Percentiles rank a stretch among this genome's conserved stretches.
These are phyloP conservation scores for Arthrobotrys sinensis DNA, from an alignment of 2,329 filamentous ascomycete species.

Conservation along the genomic window DNA sequence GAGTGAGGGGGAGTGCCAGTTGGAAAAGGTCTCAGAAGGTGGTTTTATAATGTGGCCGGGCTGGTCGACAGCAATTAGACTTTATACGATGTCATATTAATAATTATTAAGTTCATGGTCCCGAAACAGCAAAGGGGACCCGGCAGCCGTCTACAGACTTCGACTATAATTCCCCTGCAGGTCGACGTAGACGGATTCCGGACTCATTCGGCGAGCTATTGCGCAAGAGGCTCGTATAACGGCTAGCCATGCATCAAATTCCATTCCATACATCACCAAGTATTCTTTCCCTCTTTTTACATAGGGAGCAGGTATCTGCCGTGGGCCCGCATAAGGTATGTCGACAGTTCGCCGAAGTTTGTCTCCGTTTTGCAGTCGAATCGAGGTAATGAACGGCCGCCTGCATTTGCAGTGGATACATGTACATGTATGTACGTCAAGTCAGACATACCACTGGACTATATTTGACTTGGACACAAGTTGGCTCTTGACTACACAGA, in stretches of 20 bases:
- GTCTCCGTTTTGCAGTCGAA: not conserved
- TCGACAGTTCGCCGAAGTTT: not conserved
- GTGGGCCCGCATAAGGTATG: no score
- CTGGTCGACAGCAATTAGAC: conserved; percentile 11
- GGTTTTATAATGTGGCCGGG: conserved; percentile 29
- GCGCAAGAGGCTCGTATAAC: conserved; percentile 11
- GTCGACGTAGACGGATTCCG: not conserved
- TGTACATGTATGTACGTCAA: not conserved
- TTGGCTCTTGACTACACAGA: not conserved
- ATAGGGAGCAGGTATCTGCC: no score
- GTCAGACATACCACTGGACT: not conserved
- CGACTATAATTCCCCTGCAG: conserved; percentile 27
- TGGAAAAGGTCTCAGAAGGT: conserved; percentile 10
- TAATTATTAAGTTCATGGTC: conserved; percentile 20
- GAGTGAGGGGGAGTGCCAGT: not conserved
- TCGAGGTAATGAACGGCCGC: not conserved
- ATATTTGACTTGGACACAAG: not conserved
- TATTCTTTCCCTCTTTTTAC: no score
- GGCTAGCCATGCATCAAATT: not conserved
- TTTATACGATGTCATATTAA: conserved; percentile 35
- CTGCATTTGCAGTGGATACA: conserved; percentile 2
- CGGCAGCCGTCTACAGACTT: conserved; percentile 5
- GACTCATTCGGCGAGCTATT: conserved; percentile 17
- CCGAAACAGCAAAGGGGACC: conserved; percentile 39
- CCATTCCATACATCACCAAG: not conserved